Percentiles rank a stretch among this genome's conserved stretches.
These are phyloP conservation scores for Boletales sp. DNA, from an alignment of 768 basidiomycete genomes.

Conservation along the genomic window DNA sequence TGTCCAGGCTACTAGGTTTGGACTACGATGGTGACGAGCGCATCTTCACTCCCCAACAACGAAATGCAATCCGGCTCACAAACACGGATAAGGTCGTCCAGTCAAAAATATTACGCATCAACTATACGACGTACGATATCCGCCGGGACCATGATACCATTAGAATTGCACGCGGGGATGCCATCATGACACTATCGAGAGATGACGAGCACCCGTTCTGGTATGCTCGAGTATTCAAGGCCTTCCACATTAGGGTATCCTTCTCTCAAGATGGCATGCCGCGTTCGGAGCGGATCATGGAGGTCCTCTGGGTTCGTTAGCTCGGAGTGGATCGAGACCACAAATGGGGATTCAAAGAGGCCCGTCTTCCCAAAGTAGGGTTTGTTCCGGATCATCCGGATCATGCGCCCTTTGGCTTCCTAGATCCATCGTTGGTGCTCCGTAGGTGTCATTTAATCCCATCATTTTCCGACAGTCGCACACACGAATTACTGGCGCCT, in stretches of 20 bases:
- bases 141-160: slow-evolving; percentile 6
- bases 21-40: slow-evolving; percentile 16
- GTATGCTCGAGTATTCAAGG: slow-evolving; percentile 17
- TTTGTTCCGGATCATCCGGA: not conserved
- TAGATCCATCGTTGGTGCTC: slow-evolving; percentile 1
- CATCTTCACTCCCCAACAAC: slow-evolving; percentile 3
- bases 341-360: slow-evolving; percentile 5
- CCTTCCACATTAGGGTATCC: slow-evolving; percentile 8
- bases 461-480: not conserved
- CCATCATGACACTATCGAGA: slow-evolving; percentile 6
- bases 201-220: slow-evolving; percentile 17
- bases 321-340: slow-evolving; percentile 7
- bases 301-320: slow-evolving; percentile 26
- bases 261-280: not conserved
- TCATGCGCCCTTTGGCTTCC: not conserved
- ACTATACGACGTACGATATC: slow-evolving; percentile 21
- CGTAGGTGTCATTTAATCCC: not conserved
- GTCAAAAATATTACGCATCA: not conserved
- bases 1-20: slow-evolving; percentile 6
- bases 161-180: not conserved
- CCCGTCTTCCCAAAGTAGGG: slow-evolving; percentile 14
- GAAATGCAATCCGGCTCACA: not conserved
- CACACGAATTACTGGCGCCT: not conserved
- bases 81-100: not conserved
- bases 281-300: not conserved